A percentile compares a stretch with the other conserved stretches of the same genome.
These are phyloP conservation scores for Ambrosiella beaveri DNA, from an alignment of 2,329 filamentous ascomycete genomes.

Conservation along the genomic window DNA sequence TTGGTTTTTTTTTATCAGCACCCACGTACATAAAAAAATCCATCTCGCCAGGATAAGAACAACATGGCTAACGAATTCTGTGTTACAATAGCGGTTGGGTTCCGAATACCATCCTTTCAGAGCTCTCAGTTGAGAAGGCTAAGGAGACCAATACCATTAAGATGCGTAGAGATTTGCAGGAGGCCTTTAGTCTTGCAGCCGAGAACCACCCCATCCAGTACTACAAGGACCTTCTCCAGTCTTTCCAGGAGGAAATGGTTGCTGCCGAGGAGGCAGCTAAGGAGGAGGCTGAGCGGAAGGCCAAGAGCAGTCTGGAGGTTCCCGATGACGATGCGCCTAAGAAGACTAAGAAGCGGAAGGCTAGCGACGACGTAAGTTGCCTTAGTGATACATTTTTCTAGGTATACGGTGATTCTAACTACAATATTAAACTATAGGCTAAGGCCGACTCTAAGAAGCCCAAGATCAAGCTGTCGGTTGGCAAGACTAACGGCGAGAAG, in stretches of 20 bases:
- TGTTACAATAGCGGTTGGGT: constrained; percentile 60
- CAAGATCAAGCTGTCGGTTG: constrained; percentile 50
- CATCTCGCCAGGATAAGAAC: too few species aligned
- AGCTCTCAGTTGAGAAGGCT: constrained; percentile 58
- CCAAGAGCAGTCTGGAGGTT: constrained; percentile 26
- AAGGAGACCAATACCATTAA: constrained; percentile 54
- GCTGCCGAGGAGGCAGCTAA: constrained; percentile 34
- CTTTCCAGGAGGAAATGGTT: constrained; percentile 48
- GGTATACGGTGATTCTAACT: not conserved
- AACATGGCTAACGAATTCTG: not conserved
- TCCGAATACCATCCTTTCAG: constrained; percentile 62
- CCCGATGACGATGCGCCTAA: constrained; percentile 45
- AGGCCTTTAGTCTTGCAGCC: constrained; percentile 64
- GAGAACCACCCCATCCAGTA: constrained; percentile 61
- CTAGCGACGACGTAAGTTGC: constrained; percentile 49
- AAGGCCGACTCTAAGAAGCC: constrained; percentile 48
- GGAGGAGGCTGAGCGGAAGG: constrained; percentile 23
- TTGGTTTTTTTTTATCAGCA: not conserved
- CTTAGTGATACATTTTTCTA: not conserved
- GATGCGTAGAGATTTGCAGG: constrained; percentile 60
- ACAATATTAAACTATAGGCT: not conserved
- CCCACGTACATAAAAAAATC: not conserved
- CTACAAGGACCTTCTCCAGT: constrained; percentile 66
- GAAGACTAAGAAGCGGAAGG: constrained; percentile 71
- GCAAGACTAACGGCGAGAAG: constrained; percentile 33